Evolutionary conservation across 139 green algal genomes (phyloP), one percentile per base, ranked within the genome.

Genomic region (Chlamydomonas sp.): DNA sequence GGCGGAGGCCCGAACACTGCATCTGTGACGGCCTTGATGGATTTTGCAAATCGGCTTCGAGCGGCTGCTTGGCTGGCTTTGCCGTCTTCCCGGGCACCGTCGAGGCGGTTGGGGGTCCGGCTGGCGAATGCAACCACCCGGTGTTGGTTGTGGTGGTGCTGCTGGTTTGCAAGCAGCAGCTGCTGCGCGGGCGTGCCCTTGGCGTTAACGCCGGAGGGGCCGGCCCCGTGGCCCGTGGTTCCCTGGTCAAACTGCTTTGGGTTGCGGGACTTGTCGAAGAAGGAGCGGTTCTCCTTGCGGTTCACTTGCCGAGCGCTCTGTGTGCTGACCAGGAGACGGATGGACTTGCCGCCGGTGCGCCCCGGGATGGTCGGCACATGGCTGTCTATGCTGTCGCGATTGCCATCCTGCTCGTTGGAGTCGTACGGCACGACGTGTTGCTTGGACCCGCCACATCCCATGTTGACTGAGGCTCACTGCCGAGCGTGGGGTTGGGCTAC

Each of bases 261-360:
- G 18, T 72, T 81, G 4, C 83, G 83, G 5, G 72, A 81, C n/a
- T 87, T 87, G 73, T 87, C 83, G 16, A 66, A 87, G 62, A 87
- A 87, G 31, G 73, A 81, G 62, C 75, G 83, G 63, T 87, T 87
- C 6, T 76, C 83, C 73, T 71, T 71, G 1, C 83, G 83, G 62
- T 87, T 73, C 5, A 87, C 9, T 0, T 81, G 73, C 62, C 83
- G 73, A 62, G 73, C 79, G 83, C n/a, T 67, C 2, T 62, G 69
- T 0, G 15, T 58, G 1, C 7, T 12, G 17, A 58, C 31, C n/a
- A 80, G 63, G 0, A 63, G n/a, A 0, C 83, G 72, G 9, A 75
- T 6, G 5, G 82, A 80, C 82, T 86, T 86, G 60, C n/a, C 20
- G 31, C 82, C 82, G 1, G 12, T 6, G 72, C 61, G 61, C 61